These are phyloP conservation scores for Leucoagaricus sp. DNA, from an alignment of 1,284 basidiomycete genomes.

Conservation along the genomic window DNA sequence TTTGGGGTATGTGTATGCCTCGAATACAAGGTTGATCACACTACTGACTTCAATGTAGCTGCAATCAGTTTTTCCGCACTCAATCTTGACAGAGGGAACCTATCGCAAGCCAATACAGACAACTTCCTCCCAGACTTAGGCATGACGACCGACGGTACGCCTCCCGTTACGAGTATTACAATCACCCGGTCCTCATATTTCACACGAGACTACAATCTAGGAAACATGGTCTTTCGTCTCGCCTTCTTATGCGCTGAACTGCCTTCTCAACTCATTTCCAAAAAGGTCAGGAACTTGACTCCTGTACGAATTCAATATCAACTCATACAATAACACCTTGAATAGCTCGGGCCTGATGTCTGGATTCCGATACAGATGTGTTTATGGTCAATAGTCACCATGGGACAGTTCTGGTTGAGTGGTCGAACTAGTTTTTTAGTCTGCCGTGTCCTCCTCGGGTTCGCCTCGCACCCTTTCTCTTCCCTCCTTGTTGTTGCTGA, in stretches of 20 bases:
- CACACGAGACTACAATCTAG: conserved; percentile 59
- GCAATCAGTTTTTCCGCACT: conserved; percentile 62
- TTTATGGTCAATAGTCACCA: conserved; percentile 38
- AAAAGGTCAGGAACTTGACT: conserved; percentile 48
- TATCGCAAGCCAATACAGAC: conserved; percentile 66
- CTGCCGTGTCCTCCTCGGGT: conserved; percentile 44
- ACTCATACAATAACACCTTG: too few relatives aligned
- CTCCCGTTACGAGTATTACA: too few relatives aligned
- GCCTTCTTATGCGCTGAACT: conserved; percentile 64
- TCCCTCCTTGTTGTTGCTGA: conserved; percentile 4
- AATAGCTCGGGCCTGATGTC: conserved; percentile 59
- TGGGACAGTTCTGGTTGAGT: conserved; percentile 61
- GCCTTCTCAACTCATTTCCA: conserved; percentile 74
- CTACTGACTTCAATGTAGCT: conserved; percentile 32
- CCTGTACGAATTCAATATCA: too few relatives aligned
- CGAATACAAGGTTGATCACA: neutral
- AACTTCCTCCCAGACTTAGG: conserved; percentile 65
- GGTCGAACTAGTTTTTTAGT: conserved; percentile 57
- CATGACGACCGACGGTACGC: conserved; percentile 56
- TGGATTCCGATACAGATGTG: conserved; percentile 66
- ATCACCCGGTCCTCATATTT: too few relatives aligned
- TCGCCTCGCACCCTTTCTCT: conserved; percentile 23
- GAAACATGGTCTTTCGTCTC: conserved; percentile 58
- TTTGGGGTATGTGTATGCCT: conserved; percentile 41
- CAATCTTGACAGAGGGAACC: conserved; percentile 58